Percentiles rank a stretch among this genome's conserved stretches.
These are phyloP conservation scores for Abelmoschus esculentus DNA, from an alignment of 345 rosid species.

Conservation along the genomic window DNA sequence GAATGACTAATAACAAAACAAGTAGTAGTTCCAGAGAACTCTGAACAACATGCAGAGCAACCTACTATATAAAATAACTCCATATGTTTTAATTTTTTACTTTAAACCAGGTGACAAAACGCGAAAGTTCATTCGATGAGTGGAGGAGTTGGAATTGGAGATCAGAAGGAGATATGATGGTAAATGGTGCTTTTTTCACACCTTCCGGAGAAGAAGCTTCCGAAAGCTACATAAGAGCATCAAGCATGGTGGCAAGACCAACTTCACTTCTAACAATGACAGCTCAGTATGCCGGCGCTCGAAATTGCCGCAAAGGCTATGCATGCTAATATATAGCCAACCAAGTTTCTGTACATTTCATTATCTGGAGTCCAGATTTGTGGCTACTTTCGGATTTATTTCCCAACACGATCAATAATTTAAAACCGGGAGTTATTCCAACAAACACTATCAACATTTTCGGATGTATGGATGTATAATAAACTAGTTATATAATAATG, in stretches of 20 bases:
- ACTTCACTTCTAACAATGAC: constrained; percentile 33
- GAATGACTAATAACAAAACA: too few species aligned
- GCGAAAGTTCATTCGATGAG: constrained; percentile 26
- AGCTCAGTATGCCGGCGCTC: constrained; percentile 40
- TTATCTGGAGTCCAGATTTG: neutral
- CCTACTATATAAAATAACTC: neutral
- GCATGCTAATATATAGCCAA: constrained; percentile 30
- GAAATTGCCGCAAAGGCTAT: constrained; percentile 36
- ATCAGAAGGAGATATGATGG: constrained; percentile 54
- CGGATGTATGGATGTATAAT: constrained; percentile 3
- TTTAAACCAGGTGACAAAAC: constrained; percentile 47
- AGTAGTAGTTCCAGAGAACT: too few species aligned
- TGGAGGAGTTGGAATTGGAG: constrained; percentile 72
- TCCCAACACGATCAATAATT: neutral
- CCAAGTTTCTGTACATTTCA: too few species aligned
- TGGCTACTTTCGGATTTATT: neutral
- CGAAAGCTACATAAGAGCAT: constrained; percentile 42
- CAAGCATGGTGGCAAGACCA: constrained; percentile 63
- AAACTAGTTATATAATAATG: constrained; percentile 3
- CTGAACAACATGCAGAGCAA: too few species aligned
- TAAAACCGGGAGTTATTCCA: neutral
- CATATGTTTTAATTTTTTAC: neutral
- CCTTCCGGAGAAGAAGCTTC: constrained; percentile 47
- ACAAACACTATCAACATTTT: too few species aligned
- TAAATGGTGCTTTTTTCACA: constrained; percentile 56